Evolutionary conservation across 1,284 basidiomycete species (phyloP).

Genomic region (Cryptococcus sp.): DNA sequence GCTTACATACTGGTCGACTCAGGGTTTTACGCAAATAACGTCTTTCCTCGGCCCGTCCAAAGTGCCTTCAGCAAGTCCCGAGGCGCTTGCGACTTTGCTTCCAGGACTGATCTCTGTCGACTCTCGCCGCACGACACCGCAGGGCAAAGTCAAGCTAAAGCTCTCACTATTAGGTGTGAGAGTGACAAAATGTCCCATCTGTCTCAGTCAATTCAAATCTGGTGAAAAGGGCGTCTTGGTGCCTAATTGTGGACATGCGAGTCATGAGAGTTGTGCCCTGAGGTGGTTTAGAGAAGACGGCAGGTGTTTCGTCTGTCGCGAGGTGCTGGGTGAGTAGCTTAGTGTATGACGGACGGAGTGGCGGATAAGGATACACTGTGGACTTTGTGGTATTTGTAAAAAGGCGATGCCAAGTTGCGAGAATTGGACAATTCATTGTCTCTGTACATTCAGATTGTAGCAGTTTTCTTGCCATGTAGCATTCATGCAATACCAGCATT

Average conservation of each 20-base stretch:
- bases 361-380: no score
- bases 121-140: constrained; percentile 64
- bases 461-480: no score
- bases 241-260: constrained; percentile 65
- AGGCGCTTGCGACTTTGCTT: constrained; percentile 54
- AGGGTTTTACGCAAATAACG: constrained; percentile 64
- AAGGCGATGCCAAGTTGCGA: no score
- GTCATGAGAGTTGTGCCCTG: constrained; percentile 48
- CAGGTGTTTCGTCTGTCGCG: constrained; percentile 51
- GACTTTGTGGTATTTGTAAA: no score
- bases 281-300: constrained; percentile 49
- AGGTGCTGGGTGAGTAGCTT: constrained; percentile 17
- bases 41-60: constrained; percentile 64
- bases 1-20: not conserved
- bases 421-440: no score
- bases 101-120: constrained; percentile 66
- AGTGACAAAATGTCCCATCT: constrained; percentile 78
- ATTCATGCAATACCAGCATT: no score
- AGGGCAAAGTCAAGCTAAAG: constrained; percentile 77
- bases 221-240: constrained; percentile 63
- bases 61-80: constrained; percentile 42
- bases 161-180: constrained; percentile 67
- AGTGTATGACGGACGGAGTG: no score
- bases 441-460: no score
- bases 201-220: constrained; percentile 71